phyloP scores from a whole-genome alignment of 768 basidiomycete genomes.

The Boletus insuetus region DNA sequence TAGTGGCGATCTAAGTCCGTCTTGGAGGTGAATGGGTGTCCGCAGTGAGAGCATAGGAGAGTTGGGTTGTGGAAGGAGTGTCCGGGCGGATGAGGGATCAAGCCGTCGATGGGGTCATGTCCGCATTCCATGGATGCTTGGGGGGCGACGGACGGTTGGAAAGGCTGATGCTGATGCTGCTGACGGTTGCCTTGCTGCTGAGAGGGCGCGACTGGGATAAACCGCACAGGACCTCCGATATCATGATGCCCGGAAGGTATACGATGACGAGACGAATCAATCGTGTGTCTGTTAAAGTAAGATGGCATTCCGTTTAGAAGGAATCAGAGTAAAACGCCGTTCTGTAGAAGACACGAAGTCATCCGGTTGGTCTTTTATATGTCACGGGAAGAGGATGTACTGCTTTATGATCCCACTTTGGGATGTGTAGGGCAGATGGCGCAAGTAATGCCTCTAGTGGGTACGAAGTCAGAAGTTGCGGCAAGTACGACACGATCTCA shows the following conservation, averaged over 20 bases:
- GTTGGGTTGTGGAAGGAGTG: not conserved
- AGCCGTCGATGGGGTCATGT: not conserved
- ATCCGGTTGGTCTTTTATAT: too few species aligned
- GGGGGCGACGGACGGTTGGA: not conserved
- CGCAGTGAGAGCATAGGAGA: slow-evolving; percentile 16
- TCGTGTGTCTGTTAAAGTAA: slow-evolving; percentile 4
- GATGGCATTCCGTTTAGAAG: slow-evolving; percentile 1
- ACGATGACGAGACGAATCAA: not conserved
- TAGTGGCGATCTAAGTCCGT: slow-evolving; percentile 9
- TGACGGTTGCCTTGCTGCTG: not conserved
- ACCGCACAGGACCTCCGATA: not conserved
- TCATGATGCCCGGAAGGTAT: not conserved
- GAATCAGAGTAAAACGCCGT: too few species aligned
- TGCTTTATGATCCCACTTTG: not conserved
- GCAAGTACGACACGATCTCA: not conserved
- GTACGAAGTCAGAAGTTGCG: not conserved
- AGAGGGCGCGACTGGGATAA: not conserved
- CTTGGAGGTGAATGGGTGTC: slow-evolving; percentile 1
- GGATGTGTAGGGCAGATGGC: not conserved
- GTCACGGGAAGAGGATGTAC: too few species aligned
- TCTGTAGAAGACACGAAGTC: too few species aligned
- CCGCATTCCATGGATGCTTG: not conserved
- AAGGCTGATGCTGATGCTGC: not conserved
- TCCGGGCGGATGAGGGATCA: slow-evolving; percentile 2
- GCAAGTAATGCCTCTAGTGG: not conserved